These are phyloP conservation scores for Penicillium parvum DNA, from an alignment of 495 filamentous ascomycete genomes.

Conservation along the genomic window DNA sequence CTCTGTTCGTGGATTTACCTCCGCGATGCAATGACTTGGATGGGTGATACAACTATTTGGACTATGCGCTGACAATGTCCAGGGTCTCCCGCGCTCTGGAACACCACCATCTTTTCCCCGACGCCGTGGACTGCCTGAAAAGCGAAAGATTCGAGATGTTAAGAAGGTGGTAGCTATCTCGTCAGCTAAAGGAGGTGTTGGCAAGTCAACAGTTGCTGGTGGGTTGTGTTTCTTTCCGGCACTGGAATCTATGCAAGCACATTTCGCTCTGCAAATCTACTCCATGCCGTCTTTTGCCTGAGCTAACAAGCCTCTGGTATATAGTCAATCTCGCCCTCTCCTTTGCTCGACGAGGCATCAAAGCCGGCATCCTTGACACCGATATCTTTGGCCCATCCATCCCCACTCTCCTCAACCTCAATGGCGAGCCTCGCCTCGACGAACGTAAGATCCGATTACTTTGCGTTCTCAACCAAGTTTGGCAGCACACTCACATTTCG, in stretches of 20 bases:
- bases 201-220: slow-evolving; percentile 92
- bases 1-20: too few species aligned
- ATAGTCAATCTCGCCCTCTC: slow-evolving; percentile 82
- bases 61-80: background rate
- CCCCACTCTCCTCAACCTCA: slow-evolving; percentile 80
- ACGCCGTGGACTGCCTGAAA: slow-evolving; percentile 77
- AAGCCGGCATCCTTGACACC: slow-evolving; percentile 84
- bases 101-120: slow-evolving; percentile 68
- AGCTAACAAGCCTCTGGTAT: background rate
- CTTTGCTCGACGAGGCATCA: slow-evolving; percentile 72
- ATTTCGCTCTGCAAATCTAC: too few species aligned
- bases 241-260: background rate
- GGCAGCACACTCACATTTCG: background rate
- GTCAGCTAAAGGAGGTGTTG: slow-evolving; percentile 94
- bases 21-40: too few species aligned
- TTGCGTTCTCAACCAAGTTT: background rate
- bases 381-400: slow-evolving; percentile 97
- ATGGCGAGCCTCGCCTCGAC: slow-evolving; percentile 65
- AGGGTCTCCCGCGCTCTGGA: slow-evolving; percentile 81
- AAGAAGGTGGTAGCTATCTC: slow-evolving; percentile 86
- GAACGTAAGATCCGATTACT: slow-evolving; percentile 40
- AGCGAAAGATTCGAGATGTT: slow-evolving; percentile 74
- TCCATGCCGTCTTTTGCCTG: background rate
- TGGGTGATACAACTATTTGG: background rate
- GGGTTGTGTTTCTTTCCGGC: background rate